Evolutionary conservation across 495 filamentous ascomycete genomes (phyloP).

Genomic region (Penicillium psychrofluorescens): DNA sequence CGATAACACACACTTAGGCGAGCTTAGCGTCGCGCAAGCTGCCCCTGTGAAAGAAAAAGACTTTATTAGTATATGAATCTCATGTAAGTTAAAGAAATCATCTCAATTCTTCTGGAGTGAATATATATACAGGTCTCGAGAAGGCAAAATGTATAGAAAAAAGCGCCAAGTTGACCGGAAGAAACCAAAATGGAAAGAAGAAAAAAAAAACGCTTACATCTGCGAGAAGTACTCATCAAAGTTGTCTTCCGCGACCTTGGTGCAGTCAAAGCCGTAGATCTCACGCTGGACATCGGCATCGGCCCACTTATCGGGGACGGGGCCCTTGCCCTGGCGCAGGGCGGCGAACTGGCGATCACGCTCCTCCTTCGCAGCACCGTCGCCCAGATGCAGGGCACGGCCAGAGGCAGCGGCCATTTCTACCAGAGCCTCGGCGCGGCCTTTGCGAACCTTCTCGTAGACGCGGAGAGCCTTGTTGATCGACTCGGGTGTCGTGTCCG

Average conservation of each 20-base stretch:
- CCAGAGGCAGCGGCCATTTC: conserved; percentile 63
- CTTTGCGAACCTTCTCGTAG: conserved; percentile 68
- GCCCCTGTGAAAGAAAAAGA: background rate
- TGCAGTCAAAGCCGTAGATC: conserved; percentile 68
- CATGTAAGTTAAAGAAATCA: too few species aligned
- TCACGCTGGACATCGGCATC: conserved; percentile 69
- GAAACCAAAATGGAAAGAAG: background rate
- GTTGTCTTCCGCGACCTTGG: conserved; percentile 49
- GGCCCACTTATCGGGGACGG: conserved; percentile 73
- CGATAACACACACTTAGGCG: background rate
- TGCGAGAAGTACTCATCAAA: conserved; percentile 54
- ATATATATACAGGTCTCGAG: background rate
- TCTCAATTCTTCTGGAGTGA: background rate
- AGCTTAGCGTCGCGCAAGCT: background rate
- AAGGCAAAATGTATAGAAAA: background rate
- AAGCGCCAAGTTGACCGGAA: too few species aligned
- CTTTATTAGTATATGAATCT: too few species aligned
- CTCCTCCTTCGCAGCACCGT: conserved; percentile 68
- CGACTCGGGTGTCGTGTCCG: conserved; percentile 42
- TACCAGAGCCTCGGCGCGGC: conserved; percentile 61
- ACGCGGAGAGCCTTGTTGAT: conserved; percentile 60
- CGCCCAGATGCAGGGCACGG: conserved; percentile 63
- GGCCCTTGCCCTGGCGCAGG: conserved; percentile 50
- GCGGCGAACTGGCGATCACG: conserved; percentile 64
- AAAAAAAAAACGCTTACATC: conserved; percentile 17